Percentiles rank a stretch among this genome's conserved stretches.
These are phyloP conservation scores for Carex arenaria DNA, from an alignment of 202 grass and related monocot genomes.

Conservation along the genomic window DNA sequence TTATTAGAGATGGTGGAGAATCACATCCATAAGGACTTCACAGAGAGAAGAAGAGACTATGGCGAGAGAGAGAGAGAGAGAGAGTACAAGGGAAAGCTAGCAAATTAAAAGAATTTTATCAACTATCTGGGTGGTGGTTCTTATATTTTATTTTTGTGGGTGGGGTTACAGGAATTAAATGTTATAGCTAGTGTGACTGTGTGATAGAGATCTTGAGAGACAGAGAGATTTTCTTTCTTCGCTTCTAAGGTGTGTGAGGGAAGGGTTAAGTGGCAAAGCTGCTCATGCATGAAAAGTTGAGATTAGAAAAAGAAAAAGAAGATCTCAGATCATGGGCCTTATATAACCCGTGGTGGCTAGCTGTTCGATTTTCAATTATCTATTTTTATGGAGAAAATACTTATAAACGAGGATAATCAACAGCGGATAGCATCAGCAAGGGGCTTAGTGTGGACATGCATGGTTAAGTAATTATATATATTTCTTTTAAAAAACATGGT, in stretches of 20 bases:
- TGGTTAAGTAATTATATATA: neutral
- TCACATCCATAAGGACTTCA: conserved; percentile 62
- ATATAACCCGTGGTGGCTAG: neutral
- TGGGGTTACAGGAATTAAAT: conserved; percentile 29
- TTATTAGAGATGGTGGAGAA: conserved; percentile 78
- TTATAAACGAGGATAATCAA: neutral
- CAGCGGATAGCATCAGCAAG: neutral
- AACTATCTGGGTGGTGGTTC: conserved; percentile 47
- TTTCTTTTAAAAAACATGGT: no score
- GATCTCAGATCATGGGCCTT: conserved; percentile 26
- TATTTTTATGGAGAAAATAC: neutral
- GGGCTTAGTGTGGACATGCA: neutral
- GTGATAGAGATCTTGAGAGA: conserved; percentile 15
- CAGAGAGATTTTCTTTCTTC: conserved; percentile 42
- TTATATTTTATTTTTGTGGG: conserved; percentile 58
- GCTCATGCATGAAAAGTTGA: conserved; percentile 25
- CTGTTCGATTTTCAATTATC: neutral
- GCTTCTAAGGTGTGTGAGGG: conserved; percentile 36
- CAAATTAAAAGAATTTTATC: conserved; percentile 53
- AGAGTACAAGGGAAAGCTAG: conserved; percentile 13
- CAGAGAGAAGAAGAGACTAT: conserved; percentile 37
- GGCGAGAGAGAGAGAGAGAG: conserved; percentile 31
- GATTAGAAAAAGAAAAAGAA: conserved; percentile 31
- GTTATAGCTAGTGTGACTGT: conserved; percentile 13
- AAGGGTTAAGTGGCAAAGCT: conserved; percentile 22